These are phyloP conservation scores for Wickerhamiella shivajii DNA, from an alignment of 805 yeast genomes.

Conservation along the genomic window DNA sequence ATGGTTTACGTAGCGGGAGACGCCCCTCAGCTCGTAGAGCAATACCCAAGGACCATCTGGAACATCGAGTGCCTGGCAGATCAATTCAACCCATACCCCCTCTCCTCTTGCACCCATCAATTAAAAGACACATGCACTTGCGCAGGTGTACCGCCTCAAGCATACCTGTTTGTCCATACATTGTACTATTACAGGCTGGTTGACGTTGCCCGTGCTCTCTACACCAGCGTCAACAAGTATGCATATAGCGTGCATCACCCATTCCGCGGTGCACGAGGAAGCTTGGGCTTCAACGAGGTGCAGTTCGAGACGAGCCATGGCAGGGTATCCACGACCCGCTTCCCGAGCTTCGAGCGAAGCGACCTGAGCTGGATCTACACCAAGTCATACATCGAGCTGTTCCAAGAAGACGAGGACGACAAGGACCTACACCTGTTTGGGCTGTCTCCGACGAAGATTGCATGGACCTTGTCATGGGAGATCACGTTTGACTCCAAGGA, in stretches of 20 bases:
- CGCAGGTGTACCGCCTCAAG: conserved; percentile 6
- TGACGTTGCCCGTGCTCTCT: conserved; percentile 7
- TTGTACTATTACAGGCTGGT: conserved; percentile 6
- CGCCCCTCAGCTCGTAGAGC: conserved; percentile 2
- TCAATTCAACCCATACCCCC: not conserved
- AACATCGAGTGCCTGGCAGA: conserved; percentile 6
- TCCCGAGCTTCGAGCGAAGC: conserved; percentile 9
- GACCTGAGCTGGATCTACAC: conserved; percentile 9
- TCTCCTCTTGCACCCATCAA: conserved; percentile 7
- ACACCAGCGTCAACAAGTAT: not conserved
- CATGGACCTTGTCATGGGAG: conserved; percentile 6
- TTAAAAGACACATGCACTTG: conserved; percentile 7
- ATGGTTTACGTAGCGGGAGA: conserved; percentile 7
- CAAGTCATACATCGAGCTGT: not conserved
- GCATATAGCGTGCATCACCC: conserved; percentile 8
- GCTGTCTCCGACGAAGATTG: not conserved
- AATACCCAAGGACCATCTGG: conserved; percentile 4
- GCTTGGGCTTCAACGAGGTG: conserved; percentile 8
- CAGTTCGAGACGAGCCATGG: conserved; percentile 7
- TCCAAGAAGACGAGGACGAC: conserved; percentile 1
- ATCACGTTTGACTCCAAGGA: conserved; percentile 4
- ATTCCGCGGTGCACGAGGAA: conserved; percentile 4
- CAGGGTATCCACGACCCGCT: conserved; percentile 8
- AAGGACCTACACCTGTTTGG: conserved; percentile 5
- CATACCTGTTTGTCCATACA: conserved; percentile 8